These are phyloP conservation scores for Phycomyces nitens DNA, from an alignment of 192 early-diverging fungal genomes.

Conservation along the genomic window DNA sequence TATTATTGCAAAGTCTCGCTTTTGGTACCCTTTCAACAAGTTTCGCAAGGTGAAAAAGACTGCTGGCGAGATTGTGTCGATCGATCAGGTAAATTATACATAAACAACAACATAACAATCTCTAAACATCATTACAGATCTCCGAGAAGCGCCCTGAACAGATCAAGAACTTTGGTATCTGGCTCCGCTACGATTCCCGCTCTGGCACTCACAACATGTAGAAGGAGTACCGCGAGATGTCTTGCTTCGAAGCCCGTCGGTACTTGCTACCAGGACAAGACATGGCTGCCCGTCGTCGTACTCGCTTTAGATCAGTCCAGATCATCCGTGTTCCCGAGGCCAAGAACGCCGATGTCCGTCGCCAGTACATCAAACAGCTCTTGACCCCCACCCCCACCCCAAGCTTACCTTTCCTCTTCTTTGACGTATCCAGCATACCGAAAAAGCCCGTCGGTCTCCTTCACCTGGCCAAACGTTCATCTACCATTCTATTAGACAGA, in stretches of 20 bases:
- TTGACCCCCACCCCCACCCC: conserved; percentile 77
- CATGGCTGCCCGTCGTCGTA: conserved; percentile 97
- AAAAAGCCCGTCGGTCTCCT: conserved; percentile 81
- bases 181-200: conserved; percentile 98
- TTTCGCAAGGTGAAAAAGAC: conserved; percentile 99
- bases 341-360: conserved; percentile 84
- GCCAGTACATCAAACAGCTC: conserved; percentile 97
- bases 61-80: conserved; percentile 94
- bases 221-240: conserved; percentile 99
- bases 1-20: conserved; percentile 97
- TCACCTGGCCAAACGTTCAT: conserved; percentile 90
- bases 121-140: too few species aligned
- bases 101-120: too few species aligned
- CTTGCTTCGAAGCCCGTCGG: conserved; percentile 69
- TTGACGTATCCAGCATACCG: conserved; percentile 83
- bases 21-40: conserved; percentile 99
- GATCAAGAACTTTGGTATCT: conserved; percentile 99
- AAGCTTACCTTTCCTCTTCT: conserved; percentile 96
- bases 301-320: conserved; percentile 94
- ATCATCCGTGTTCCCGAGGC: conserved; percentile 93
- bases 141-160: conserved; percentile 86
- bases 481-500: conserved; percentile 78
- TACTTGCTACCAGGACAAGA: conserved; percentile 91
- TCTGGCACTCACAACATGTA: conserved; percentile 99
- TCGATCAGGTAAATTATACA: conserved; percentile 79